Evolutionary conservation across 768 basidiomycete genomes (phyloP), one percentile per base, ranked within the genome.

Genomic region (Suillus ampliporus): DNA sequence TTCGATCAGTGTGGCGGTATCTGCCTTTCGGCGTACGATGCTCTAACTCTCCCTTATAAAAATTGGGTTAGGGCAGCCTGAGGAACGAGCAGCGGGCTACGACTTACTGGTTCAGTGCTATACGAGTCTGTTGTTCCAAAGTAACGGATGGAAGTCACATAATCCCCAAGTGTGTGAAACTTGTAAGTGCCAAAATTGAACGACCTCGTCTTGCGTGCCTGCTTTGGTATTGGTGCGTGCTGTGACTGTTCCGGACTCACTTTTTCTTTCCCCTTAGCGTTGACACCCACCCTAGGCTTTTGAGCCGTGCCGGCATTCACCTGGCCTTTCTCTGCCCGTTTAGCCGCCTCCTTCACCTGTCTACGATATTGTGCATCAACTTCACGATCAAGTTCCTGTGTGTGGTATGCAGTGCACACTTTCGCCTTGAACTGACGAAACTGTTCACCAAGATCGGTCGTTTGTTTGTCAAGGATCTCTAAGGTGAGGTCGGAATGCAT

Each of bases 141-240:
- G 5, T n/a, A 10, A 9, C 40, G 26, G 10, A 80, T 77, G 15
- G 58, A 61, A 0, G 14, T 1, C 0, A 48, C 56, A 60, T 78
- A 78, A 60, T 80, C 70, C 0, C 75, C 76, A 9, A 79, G 61
- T 0, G 69, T 58, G 63, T 79, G 79, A 9, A 71, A 14, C 64
- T 79, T 80, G 63, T 70, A 71, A 0, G 35, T 40, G 17, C 14
- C 7, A 13, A 53, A 54, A 8, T 37, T 37, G 73, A 76, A 4
- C 57, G 23, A 21, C 77, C 50, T 51, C 72, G 77, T 5, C 76
- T 71, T 0, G 78, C 78, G n/a, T n/a, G n/a, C n/a, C n/a, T n/a
- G n/a, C n/a, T n/a, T n/a, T n/a, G n/a, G n/a, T n/a, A n/a, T n/a
- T n/a, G n/a, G n/a, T n/a, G n/a, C n/a, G n/a, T n/a, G n/a, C n/a